These are phyloP conservation scores for Talaromyces sp. DNA, from an alignment of 2,329 filamentous ascomycete genomes.

Conservation along the genomic window DNA sequence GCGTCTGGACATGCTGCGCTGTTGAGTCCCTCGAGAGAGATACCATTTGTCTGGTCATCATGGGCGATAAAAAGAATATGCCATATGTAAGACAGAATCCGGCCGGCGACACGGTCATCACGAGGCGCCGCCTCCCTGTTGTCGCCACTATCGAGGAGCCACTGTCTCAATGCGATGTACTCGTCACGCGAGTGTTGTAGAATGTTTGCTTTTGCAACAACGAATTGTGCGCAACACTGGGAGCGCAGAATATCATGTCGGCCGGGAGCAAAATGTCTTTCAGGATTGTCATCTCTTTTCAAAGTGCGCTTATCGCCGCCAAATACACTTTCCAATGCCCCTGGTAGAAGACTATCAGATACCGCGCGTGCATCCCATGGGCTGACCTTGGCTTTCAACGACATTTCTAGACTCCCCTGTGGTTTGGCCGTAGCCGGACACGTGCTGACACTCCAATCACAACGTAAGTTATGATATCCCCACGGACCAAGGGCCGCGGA, in stretches of 20 bases:
- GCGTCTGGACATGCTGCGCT: slow-evolving; percentile 32
- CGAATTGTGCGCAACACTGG: slow-evolving; percentile 56
- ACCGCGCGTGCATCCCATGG: slow-evolving; percentile 41
- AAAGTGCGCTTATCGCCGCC: slow-evolving; percentile 32
- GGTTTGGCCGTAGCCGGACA: slow-evolving; percentile 30
- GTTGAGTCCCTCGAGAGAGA: slow-evolving; percentile 37
- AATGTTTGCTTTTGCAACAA: slow-evolving; percentile 45
- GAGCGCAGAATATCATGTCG: slow-evolving; percentile 41
- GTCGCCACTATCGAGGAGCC: slow-evolving; percentile 42
- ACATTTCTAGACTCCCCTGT: slow-evolving; percentile 41
- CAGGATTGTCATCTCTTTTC: slow-evolving; percentile 14
- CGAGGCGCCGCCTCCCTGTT: slow-evolving; percentile 27
- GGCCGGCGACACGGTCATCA: slow-evolving; percentile 41
- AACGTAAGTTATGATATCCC: slow-evolving; percentile 49
- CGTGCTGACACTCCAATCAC: slow-evolving; percentile 47
- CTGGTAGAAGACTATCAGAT: slow-evolving; percentile 35
- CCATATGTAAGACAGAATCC: slow-evolving; percentile 49
- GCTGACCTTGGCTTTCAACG: slow-evolving; percentile 32
- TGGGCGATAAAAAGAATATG: slow-evolving; percentile 43
- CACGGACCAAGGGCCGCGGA: slow-evolving; percentile 30
- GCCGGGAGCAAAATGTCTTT: slow-evolving; percentile 27
- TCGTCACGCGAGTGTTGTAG: slow-evolving; percentile 47
- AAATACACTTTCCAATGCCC: slow-evolving; percentile 31
- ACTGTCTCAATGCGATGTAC: slow-evolving; percentile 51
- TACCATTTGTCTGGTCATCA: slow-evolving; percentile 12